Conservation (phyloP, 1,284 basidiomycete species). For the Ustilago sp. region DNA sequence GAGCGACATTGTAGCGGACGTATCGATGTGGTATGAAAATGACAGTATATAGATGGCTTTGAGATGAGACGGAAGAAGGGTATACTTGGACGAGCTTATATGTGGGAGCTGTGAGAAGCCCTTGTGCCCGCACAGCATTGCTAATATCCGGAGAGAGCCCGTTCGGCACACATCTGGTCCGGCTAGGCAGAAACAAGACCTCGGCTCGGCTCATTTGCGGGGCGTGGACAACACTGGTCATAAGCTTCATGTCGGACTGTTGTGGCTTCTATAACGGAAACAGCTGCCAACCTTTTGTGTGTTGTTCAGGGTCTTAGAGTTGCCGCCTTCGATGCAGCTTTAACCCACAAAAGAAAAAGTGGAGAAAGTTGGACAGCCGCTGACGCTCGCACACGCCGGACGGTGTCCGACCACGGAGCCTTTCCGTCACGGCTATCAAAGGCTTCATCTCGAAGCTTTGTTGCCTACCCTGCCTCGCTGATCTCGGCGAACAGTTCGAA, state of each 20-base stretch:
- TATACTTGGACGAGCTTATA: not conserved
- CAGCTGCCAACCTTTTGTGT: not conserved
- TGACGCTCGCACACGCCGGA: conserved; percentile 10
- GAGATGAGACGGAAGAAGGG: not conserved
- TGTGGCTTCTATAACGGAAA: not conserved
- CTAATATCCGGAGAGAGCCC: conserved; percentile 20
- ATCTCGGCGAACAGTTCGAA: conserved; percentile 7
- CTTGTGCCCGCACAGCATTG: not conserved
- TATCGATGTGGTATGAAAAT: not conserved
- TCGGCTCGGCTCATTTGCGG: not conserved
- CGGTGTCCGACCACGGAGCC: conserved; percentile 31
- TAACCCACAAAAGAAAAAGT: conserved; percentile 9
- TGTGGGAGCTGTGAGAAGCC: not conserved
- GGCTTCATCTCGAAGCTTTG: not conserved
- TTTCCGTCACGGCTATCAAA: conserved; percentile 21
- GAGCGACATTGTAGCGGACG: conserved; percentile 24
- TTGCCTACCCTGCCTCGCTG: not conserved
- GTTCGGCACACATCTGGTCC: conserved; percentile 19
- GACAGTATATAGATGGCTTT: not conserved
- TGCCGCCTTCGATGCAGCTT: not conserved
- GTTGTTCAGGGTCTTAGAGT: not conserved
- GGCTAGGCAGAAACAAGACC: not conserved
- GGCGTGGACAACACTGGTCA: not conserved
- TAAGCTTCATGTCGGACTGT: not conserved
- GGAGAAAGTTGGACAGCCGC: conserved; percentile 19